These are phyloP conservation scores for Eleusine coracana DNA, from an alignment of 176 grass and related monocot species.

Conservation along the genomic window DNA sequence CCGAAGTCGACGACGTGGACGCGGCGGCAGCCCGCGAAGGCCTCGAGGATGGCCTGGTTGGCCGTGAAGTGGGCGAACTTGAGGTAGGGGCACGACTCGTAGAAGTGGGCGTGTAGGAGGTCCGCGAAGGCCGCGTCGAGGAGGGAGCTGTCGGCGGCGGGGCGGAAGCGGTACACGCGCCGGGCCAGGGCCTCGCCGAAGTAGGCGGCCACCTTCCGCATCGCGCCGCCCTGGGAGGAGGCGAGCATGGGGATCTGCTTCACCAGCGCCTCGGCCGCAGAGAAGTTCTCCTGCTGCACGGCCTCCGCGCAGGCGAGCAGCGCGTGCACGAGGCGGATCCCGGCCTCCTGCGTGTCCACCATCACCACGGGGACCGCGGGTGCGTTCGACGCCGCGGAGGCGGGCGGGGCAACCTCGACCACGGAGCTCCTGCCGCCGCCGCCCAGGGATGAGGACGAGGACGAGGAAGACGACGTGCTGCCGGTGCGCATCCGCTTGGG, in stretches of 20 bases:
- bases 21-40: constrained; percentile 75
- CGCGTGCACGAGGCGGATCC: constrained; percentile 85
- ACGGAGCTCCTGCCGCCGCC: constrained; percentile 40
- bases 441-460: constrained; percentile 71
- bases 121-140: constrained; percentile 81
- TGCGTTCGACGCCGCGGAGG: constrained; percentile 34
- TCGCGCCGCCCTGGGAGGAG: constrained; percentile 80
- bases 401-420: constrained; percentile 36
- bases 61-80: constrained; percentile 99
- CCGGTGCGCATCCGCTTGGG: constrained; percentile 86
- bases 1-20: constrained; percentile 96
- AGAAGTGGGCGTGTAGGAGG: constrained; percentile 89
- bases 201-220: constrained; percentile 93
- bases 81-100: constrained; percentile 96
- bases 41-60: constrained; percentile 95
- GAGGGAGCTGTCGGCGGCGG: constrained; percentile 49
- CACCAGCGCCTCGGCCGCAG: constrained; percentile 68
- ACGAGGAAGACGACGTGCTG: constrained; percentile 67
- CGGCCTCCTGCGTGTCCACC: constrained; percentile 81
- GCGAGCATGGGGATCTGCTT: constrained; percentile 88
- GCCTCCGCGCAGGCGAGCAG: constrained; percentile 89
- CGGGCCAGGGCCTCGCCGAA: constrained; percentile 89
- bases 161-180: constrained; percentile 70
- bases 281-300: constrained; percentile 85
- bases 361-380: constrained; percentile 63